These are phyloP conservation scores for Sphenostylis stenocarpa DNA, from an alignment of 306 rosid species.

Conservation along the genomic window DNA sequence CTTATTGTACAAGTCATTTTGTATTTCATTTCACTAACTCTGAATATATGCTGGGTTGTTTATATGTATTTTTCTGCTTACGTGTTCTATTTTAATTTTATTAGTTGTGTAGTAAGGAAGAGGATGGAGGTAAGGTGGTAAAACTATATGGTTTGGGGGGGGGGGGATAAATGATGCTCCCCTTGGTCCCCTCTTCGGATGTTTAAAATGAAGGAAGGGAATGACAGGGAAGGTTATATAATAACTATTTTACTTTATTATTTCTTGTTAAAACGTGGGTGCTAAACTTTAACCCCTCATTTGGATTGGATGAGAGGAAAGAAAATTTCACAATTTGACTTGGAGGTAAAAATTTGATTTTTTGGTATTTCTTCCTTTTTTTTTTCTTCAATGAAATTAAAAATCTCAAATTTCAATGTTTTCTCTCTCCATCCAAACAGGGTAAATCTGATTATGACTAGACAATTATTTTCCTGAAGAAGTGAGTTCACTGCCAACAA, in stretches of 20 bases:
- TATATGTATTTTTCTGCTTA: not conserved
- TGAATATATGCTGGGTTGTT: not conserved
- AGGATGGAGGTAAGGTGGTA: not conserved
- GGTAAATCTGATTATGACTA: not conserved
- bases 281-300: not conserved
- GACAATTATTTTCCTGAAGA: not conserved
- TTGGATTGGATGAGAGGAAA: not conserved
- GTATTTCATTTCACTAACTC: not conserved
- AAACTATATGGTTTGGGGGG: not conserved
- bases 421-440: not conserved
- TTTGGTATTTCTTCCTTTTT: not conserved
- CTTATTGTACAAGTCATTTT: not conserved
- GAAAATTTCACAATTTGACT: not conserved
- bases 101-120: not conserved
- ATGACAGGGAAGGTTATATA: not conserved
- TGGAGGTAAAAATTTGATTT: not conserved
- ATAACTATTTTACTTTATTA: not conserved
- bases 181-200: not conserved
- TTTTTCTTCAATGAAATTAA: not conserved
- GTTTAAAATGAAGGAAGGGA: slow-evolving; percentile 16
- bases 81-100: not conserved
- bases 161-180: not conserved
- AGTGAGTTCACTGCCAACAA: not conserved
- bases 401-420: not conserved
- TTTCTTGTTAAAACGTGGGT: not conserved